Percentiles rank a stretch among this genome's conserved stretches.
These are phyloP conservation scores for Carex sylvatica DNA, from an alignment of 202 grass and related monocot species.

Conservation along the genomic window DNA sequence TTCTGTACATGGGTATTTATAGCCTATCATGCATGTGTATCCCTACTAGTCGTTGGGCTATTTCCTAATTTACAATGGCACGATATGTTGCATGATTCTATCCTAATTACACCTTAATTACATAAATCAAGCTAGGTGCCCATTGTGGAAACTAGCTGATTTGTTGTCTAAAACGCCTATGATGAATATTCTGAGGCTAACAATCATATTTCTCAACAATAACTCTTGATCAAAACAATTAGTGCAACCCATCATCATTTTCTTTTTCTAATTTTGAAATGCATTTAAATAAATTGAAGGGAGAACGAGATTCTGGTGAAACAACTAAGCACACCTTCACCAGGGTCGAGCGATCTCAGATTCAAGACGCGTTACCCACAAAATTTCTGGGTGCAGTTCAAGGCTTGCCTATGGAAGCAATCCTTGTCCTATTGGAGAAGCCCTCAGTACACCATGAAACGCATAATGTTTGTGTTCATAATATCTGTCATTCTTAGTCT, in stretches of 20 bases:
- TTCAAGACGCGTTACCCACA: slow-evolving; percentile 60
- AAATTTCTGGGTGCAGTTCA: slow-evolving; percentile 57
- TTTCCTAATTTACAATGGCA: too few species aligned
- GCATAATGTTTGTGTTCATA: slow-evolving; percentile 41
- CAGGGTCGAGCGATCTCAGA: slow-evolving; percentile 36
- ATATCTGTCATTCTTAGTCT: slow-evolving; percentile 29
- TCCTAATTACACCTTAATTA: too few species aligned
- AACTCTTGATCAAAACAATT: not conserved
- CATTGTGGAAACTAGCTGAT: too few species aligned
- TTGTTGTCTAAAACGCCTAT: too few species aligned
- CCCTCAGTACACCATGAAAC: slow-evolving; percentile 65
- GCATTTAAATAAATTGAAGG: slow-evolving; percentile 33
- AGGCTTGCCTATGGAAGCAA: slow-evolving; percentile 90
- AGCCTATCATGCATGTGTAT: too few species aligned
- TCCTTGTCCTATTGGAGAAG: slow-evolving; percentile 81
- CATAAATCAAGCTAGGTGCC: too few species aligned
- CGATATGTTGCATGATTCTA: too few species aligned
- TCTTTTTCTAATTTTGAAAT: not conserved
- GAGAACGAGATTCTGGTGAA: slow-evolving; percentile 45
- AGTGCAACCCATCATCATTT: not conserved
- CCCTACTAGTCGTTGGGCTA: too few species aligned
- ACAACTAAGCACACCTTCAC: slow-evolving; percentile 42
- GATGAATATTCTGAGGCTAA: too few species aligned
- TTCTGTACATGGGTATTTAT: too few species aligned
- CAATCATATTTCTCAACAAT: too few species aligned